Base-by-base conservation (phyloP, 192 early-diverging fungal genomes). In the Mortierella hygrophila region DNA sequence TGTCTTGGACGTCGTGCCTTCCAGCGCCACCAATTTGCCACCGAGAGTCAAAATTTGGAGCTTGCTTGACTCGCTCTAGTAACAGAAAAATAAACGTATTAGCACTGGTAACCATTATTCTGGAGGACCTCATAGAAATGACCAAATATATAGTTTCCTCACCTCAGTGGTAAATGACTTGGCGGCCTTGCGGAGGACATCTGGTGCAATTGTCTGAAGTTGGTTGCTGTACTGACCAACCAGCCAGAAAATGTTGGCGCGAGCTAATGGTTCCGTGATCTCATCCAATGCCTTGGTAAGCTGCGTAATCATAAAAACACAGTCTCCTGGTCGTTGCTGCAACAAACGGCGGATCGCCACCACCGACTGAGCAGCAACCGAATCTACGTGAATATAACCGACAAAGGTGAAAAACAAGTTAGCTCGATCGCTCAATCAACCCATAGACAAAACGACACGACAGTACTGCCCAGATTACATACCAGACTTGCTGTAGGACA, bases 221-320 rank as follows among this genome's bases (percentile, higher is more conserved):
- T 89, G 87, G 29, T 90, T 86, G 32, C 91, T 87, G 90, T 98
- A 94, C 75, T 97, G 95, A 38, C 96, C 93, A 32, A 99, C 93
- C 60, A 99, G 89, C 93, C 96, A 96, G 74, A 98, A 91, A 21
- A 99, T 93, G 38, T 94, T 93, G 6, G 98, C 97, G 18, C 96
- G 89, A 21, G 99, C 98, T 69, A 88, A 88, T 11, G 95, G 92
- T 18, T 92, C 90, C 16, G 93, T 91, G 68, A 96, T 94, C 10
- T 82, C 83, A 70, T 94, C 93, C n/a, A 95, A 80, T 44, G 90
- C 57, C 63, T 92, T 93, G 26, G 93, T 89, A 5, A 97, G 88
- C 44, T 90, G 89, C 44, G 89, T 91, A 42, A 94, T 91, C 29
- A 90, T 88, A 21, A 74, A 72, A 6, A 88, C 83, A 72, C 89